Evolutionary conservation across 176 grass and related monocot genomes (phyloP).

Genomic region (Cenchrus fungigraminus): DNA sequence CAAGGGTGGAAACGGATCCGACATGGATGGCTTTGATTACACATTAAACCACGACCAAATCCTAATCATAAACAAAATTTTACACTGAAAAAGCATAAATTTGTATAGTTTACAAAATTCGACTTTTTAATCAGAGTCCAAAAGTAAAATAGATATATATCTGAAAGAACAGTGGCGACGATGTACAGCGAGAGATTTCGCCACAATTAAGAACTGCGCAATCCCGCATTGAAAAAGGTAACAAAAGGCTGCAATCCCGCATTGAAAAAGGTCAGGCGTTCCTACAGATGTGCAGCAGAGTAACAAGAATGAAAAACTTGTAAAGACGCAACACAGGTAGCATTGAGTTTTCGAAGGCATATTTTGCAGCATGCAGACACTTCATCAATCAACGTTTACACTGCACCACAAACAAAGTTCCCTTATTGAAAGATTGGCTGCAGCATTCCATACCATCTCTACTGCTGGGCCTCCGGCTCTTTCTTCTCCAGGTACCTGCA

Average conservation of each 20-base stretch:
- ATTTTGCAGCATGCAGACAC: not conserved
- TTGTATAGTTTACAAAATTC: not conserved
- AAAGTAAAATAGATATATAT: not conserved
- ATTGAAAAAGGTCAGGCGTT: not conserved
- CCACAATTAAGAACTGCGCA: too few relatives aligned
- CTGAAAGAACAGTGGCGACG: not conserved
- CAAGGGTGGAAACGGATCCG: too few relatives aligned
- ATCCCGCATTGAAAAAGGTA: not conserved
- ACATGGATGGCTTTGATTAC: too few relatives aligned
- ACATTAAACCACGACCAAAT: not conserved
- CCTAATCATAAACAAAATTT: not conserved
- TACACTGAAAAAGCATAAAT: not conserved
- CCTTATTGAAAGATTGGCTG: conserved; percentile 8
- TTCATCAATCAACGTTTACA: not conserved
- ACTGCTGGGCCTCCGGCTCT: conserved; percentile 58
- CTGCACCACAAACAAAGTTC: not conserved
- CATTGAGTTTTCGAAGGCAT: not conserved
- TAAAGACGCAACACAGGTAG: not conserved
- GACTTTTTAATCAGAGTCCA: not conserved
- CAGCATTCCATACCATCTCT: not conserved
- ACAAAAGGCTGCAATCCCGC: not conserved
- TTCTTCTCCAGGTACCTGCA: conserved; percentile 75
- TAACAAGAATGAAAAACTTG: not conserved
- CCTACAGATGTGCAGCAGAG: not conserved
- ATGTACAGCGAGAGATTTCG: not conserved